Evolutionary conservation across 129 eudicot species (phyloP).

Genomic region (Flaveria brownii): DNA sequence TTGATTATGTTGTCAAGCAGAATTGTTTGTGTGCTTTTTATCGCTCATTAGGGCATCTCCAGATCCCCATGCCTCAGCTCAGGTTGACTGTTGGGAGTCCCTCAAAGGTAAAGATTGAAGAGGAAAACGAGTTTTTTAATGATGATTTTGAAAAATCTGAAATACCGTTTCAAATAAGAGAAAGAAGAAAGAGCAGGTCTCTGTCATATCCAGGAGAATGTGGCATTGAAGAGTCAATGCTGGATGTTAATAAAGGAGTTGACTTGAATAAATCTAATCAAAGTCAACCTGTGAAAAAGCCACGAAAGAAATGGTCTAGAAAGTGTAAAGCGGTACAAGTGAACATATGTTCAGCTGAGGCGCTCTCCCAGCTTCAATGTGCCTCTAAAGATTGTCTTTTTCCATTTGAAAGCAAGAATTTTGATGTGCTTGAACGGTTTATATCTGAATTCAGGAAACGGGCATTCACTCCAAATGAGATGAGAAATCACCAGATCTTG

Average conservation of each 20-base stretch:
- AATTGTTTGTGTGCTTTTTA: constrained; percentile 61
- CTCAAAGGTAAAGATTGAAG: constrained; percentile 30
- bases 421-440: constrained; percentile 41
- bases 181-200: constrained; percentile 70
- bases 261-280: background rate
- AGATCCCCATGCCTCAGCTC: constrained; percentile 57
- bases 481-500: constrained; percentile 1
- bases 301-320: constrained; percentile 36
- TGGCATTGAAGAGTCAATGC: background rate
- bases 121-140: constrained; percentile 14
- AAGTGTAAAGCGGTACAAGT: constrained; percentile 32
- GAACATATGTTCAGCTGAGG: constrained; percentile 43
- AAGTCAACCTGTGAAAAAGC: constrained; percentile 30
- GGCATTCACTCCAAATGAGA: constrained; percentile 31
- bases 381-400: constrained; percentile 50
- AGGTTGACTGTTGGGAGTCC: constrained; percentile 27
- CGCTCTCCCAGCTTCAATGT: constrained; percentile 45
- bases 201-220: constrained; percentile 45
- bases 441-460: constrained; percentile 43
- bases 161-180: constrained; percentile 41
- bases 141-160: constrained; percentile 48
- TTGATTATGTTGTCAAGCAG: constrained; percentile 39
- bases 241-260: constrained; percentile 17
- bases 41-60: constrained; percentile 54
- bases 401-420: constrained; percentile 34